A percentile compares a stretch with the other conserved stretches of the same genome.
Evolutionary conservation across 176 grass and related monocot genomes (phyloP).

Genomic region (Avena sativa): DNA sequence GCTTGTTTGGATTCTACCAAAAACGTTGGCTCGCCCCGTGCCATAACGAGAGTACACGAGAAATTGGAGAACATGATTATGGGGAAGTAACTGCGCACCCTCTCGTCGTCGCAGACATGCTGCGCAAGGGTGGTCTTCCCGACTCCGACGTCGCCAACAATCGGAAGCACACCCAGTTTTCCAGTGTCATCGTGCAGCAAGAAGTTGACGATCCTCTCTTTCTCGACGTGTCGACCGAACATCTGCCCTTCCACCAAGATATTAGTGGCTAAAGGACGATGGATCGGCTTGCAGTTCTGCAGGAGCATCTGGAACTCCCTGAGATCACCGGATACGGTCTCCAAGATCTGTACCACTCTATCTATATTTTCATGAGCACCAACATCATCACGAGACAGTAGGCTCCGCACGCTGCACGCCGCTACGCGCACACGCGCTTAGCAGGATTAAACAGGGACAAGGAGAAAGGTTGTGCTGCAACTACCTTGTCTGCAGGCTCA

Average conservation of each 20-base stretch:
- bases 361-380: neutral
- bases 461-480: neutral
- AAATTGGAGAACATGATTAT: neutral
- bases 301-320: conserved; percentile 45
- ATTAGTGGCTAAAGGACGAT: neutral
- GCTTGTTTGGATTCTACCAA: neutral
- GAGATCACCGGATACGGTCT: neutral
- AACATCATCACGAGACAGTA: neutral
- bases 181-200: neutral
- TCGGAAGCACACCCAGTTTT: neutral
- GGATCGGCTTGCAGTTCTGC: neutral
- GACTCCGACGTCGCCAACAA: conserved; percentile 4
- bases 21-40: neutral
- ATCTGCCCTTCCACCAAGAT: conserved; percentile 39
- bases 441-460: conserved; percentile 21
- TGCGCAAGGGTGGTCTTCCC: conserved; percentile 47
- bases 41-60: neutral
- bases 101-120: conserved; percentile 17
- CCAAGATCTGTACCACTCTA: neutral
- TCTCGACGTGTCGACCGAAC: conserved; percentile 46
- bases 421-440: neutral
- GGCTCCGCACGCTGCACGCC: neutral
- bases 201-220: conserved; percentile 46
- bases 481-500: neutral
- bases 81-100: neutral